Conservation (phyloP, 495 filamentous ascomycete genomes). For the Glarea lozoyensis region DNA sequence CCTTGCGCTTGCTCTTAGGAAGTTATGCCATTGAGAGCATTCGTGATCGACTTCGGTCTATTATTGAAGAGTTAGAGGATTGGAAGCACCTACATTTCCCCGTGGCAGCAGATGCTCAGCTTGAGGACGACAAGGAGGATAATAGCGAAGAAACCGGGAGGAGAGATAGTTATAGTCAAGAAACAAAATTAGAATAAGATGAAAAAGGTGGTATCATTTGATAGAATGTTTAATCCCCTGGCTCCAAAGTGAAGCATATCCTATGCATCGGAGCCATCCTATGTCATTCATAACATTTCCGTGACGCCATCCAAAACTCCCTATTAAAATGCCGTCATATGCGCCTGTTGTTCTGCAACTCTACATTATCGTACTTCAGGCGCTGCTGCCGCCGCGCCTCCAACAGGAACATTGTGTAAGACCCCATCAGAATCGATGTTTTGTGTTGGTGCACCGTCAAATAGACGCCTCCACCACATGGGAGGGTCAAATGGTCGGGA, state of each 20-base stretch:
- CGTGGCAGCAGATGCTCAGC: constrained; percentile 25
- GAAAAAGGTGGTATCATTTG: constrained; percentile 17
- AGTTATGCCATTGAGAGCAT: constrained; percentile 95
- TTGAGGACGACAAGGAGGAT: constrained; percentile 11
- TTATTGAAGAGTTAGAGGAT: constrained; percentile 92
- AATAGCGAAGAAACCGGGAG: constrained; percentile 14
- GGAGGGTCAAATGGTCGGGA: constrained; percentile 86
- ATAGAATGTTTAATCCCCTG: not conserved
- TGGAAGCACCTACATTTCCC: constrained; percentile 73
- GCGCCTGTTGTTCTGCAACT: not conserved
- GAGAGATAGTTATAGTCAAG: constrained; percentile 5
- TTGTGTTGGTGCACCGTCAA: constrained; percentile 47
- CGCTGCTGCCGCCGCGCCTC: constrained; percentile 32
- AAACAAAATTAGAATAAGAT: not conserved
- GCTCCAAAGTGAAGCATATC: not conserved
- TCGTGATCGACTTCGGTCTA: constrained; percentile 73
- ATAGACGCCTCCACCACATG: constrained; percentile 81
- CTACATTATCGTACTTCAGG: constrained; percentile 24
- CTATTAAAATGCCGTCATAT: constrained; percentile 9
- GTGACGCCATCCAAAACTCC: too few relatives aligned
- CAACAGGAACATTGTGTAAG: too few relatives aligned
- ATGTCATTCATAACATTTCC: not conserved
- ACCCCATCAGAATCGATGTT: constrained; percentile 44
- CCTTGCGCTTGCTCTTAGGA: constrained; percentile 73
- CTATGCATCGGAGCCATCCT: not conserved